Evolutionary conservation across 2,329 filamentous ascomycete genomes (phyloP), one percentile per base, ranked within the genome.

Genomic region (Tolypocladium inflatum): DNA sequence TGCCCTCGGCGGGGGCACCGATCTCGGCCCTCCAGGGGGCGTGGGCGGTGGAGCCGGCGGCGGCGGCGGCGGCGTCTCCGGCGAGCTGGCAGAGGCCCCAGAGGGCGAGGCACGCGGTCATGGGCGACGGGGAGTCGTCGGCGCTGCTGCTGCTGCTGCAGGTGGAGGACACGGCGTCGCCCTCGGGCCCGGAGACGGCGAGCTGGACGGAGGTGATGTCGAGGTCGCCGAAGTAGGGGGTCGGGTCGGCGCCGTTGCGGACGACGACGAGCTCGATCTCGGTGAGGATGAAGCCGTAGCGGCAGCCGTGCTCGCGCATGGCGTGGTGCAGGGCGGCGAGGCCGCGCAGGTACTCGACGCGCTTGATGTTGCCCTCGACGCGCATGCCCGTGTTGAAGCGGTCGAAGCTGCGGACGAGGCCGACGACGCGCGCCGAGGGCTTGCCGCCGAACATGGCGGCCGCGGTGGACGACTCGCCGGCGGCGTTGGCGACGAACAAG

Each of bases 381-480:
- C 91, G 89, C 90, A 96, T 96, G 62, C 89, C 90, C 1, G 91
- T 94, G 79, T 96, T 96, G 89, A 95, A 97, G 66, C 90, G 87
- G 72, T 96, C 89, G 69, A 93, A 97, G 70, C 86, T 88, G 74
- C 93, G 93, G 66, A 95, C 89, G n/a, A 97, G 81, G 8, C 93
- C 90, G 54, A 93, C 86, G 15, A 91, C 82, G 38, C 89, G 85
- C 30, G 75, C 74, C 15, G 73, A 69, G 38, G 75, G 75, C 77
- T 83, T 70, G 43, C 75, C 75, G 55, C 76, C 76, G 56, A 78
- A 78, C 61, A 78, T 74, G 62, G 78, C 74, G 1, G 81, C 78
- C 0, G 81, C 87, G 68, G 72, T 84, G 68, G 67, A 80, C 61
- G 74, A 74, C 65, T 84, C 80, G 57, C 80, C 81, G 3, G 80